These are phyloP conservation scores for Cytospora leucostoma DNA, from an alignment of 2,329 filamentous ascomycete species.

Conservation along the genomic window DNA sequence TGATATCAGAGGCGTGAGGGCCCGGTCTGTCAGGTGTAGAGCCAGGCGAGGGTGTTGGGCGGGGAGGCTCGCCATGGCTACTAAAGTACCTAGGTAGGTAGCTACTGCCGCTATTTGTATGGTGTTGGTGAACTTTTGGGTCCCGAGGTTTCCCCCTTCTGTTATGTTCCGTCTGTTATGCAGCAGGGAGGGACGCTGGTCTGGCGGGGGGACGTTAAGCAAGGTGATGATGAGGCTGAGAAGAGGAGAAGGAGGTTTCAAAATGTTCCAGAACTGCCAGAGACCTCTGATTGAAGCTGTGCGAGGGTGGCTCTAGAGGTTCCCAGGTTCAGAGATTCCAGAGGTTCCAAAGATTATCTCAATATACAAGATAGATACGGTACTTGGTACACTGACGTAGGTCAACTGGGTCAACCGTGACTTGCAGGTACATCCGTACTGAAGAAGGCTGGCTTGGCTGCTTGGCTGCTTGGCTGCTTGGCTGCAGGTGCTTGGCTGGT, in stretches of 20 bases:
- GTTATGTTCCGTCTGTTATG: too few relatives aligned
- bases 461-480: neutral
- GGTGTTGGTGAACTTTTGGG: too few relatives aligned
- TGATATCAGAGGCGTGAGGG: conserved; percentile 59
- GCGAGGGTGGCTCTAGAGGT: neutral
- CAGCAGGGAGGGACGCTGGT: too few relatives aligned
- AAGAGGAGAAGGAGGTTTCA: too few relatives aligned
- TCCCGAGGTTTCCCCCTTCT: too few relatives aligned
- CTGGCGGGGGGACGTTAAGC: too few relatives aligned
- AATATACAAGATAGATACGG: neutral
- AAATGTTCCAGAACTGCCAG: too few relatives aligned
- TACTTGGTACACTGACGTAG: neutral
- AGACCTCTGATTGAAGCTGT: neutral
- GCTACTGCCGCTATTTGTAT: too few relatives aligned
- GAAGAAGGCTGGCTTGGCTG: too few relatives aligned
- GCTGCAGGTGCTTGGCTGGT: neutral
- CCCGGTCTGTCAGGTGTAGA: conserved; percentile 59
- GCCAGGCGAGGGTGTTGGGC: conserved; percentile 53
- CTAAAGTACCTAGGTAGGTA: too few relatives aligned
- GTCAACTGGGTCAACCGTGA: neutral
- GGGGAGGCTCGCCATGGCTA: conserved; percentile 47
- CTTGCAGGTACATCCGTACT: too few relatives aligned
- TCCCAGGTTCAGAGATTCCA: neutral
- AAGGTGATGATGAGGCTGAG: too few relatives aligned
- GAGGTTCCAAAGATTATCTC: neutral